Base-by-base conservation (phyloP, 345 rosid species). In the Limnanthes douglasii region DNA sequence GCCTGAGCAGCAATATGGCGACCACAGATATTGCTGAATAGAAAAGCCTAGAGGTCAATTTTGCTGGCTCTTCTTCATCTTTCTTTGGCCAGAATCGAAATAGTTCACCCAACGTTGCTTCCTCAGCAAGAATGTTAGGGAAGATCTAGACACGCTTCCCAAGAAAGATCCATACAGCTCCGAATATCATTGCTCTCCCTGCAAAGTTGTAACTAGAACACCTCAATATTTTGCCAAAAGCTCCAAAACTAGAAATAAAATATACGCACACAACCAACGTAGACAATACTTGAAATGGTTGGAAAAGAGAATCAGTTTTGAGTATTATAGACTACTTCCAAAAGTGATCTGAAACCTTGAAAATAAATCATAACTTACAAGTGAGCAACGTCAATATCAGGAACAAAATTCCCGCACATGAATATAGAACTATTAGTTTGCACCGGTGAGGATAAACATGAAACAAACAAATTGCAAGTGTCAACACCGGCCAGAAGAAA, bases 51-150 rank as follows among this genome's bases (percentile, higher is more conserved):
- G 86, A 68, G 10, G 99, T 81, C 99, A 96, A 92, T 72, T 73
- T 92, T 6, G 94, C 93, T 18, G 68, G 69, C 41, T 81, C 96
- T 59, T 85, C 99, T 66, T 92, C 99, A 38, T 92, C 96, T 50
- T 85, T 92, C 66, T 68, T 75, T 43, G 96, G 96, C 78, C 94
- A 92, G 69, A 92, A 81, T 16, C 96, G 94, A 75, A 85, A 92
- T 42, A 92, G 54, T 46, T 92, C 99, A 21, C 79, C 46, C 61
- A 92, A 51, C 21, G 99, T 92, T 50, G 96, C 99, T 75, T 85
- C 99, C 79, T 92, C 99, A 8, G 99, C 99, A 25, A 92, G 99
- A 60, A 92, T 90, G 66, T 81, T 85, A 14, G 99, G 99, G 73
- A 85, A 92, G 45, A 85, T 49, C 96, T 94, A 92, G 43, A 85